Conservation (phyloP, 169 alveolate species). For the Babesia gibsoni region DNA sequence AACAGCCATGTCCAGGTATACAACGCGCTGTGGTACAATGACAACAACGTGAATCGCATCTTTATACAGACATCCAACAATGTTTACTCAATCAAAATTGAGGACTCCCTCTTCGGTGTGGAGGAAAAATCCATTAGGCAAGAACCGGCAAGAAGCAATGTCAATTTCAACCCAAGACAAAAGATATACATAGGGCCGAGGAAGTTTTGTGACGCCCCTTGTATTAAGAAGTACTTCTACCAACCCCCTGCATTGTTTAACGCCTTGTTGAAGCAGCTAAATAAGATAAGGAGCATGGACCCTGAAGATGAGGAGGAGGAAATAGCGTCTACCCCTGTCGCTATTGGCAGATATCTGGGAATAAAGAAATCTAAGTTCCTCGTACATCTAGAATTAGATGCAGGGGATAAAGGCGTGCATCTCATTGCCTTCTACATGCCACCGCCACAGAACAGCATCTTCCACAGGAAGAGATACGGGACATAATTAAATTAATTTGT, state of each 20-base stretch:
- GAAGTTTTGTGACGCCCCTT: constrained; percentile 48
- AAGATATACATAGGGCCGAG: constrained; percentile 53
- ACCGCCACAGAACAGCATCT: constrained; percentile 39
- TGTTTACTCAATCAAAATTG: constrained; percentile 38
- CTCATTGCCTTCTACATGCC: constrained; percentile 50
- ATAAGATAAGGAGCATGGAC: neutral
- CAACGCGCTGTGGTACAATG: constrained; percentile 34
- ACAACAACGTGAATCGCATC: constrained; percentile 16
- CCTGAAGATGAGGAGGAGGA: constrained; percentile 7
- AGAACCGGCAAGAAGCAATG: neutral
- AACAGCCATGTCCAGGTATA: constrained; percentile 40
- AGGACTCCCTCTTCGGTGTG: constrained; percentile 31
- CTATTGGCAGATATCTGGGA: constrained; percentile 31
- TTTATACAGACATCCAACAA: constrained; percentile 54
- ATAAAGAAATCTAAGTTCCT: constrained; percentile 46
- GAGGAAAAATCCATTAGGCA: constrained; percentile 3
- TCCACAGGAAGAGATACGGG: constrained; percentile 56
- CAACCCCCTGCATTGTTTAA: constrained; percentile 42
- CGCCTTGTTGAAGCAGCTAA: constrained; percentile 9
- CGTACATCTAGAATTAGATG: constrained; percentile 44
- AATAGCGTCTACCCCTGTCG: neutral
- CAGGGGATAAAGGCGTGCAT: constrained; percentile 7
- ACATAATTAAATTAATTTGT: constrained; percentile 43
- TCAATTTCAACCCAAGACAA: neutral
- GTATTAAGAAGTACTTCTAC: constrained; percentile 17